Base-by-base conservation (phyloP, 2,329 filamentous ascomycete genomes). In the Arachnomyces sp. region DNA sequence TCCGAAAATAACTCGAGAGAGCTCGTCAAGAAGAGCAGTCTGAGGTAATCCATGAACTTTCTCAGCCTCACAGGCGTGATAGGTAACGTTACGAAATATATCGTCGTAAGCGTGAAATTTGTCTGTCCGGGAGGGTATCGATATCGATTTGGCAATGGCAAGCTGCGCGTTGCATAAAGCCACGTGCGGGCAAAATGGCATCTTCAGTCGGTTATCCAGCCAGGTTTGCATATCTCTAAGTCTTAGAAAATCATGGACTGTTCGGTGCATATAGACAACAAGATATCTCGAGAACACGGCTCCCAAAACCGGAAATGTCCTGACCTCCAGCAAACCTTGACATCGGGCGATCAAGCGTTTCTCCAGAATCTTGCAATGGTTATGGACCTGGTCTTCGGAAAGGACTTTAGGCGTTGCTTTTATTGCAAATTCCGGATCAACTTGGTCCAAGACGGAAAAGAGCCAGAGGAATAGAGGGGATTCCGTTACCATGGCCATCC, bases 271-370 rank as follows among this genome's bases (percentile, higher is more conserved):
- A 31, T 40, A 46, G 16, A 34, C 30, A 12, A 39, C 38, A 12
- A 28, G 14, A 18, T 34, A 39, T 39, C n/a, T 39, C 14, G 36
- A 39, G 16, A 29, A 39, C 2, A 11, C 14, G 30, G 25, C 28
- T 13, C 30, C 16, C 12, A 14, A 17, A 9, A 4, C n/a, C 16
- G 18, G n/a, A 17, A 30, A 25, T 11, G 28, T 11, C n/a, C n/a
- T n/a, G 31, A 17, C 33, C 33, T 51, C 47, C n/a, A 49, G 29
- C 3, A 52, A 41, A 6, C 44, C 46, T 38, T 49, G 44, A 34
- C 46, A 52, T 7, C 50, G 42, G 32, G 42, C 44, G 29, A 40
- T 49, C 8, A 51, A 15, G 4, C 48, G 42, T n/a, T 42, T 36
- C 28, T 43, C 32, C 42, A 49, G 49, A 14, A 18, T 34, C 15